Evolutionary conservation across 176 grass and related monocot genomes (phyloP).

Genomic region (Areca catechu): DNA sequence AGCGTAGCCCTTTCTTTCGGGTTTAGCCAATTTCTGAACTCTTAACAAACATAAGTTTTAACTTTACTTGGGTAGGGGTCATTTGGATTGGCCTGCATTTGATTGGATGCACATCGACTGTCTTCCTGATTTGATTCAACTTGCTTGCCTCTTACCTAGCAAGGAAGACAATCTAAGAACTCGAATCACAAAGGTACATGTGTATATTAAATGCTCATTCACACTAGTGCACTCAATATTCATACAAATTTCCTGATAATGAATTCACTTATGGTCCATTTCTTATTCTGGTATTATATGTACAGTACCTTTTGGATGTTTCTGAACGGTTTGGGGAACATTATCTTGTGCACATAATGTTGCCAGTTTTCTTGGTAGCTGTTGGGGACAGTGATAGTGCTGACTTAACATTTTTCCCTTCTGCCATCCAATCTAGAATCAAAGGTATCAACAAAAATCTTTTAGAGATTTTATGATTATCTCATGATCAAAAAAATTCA

Average conservation of each 20-base stretch:
- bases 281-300: slow-evolving; percentile 21
- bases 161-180: slow-evolving; percentile 86
- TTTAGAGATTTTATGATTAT: neutral
- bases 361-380: slow-evolving; percentile 90
- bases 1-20: too few species aligned
- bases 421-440: slow-evolving; percentile 68
- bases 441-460: slow-evolving; percentile 45
- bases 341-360: slow-evolving; percentile 88
- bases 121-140: slow-evolving; percentile 82
- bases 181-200: slow-evolving; percentile 65
- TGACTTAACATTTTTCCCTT: slow-evolving; percentile 85
- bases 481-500: neutral
- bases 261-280: neutral
- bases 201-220: neutral
- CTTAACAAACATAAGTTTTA: neutral
- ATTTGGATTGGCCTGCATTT: slow-evolving; percentile 75
- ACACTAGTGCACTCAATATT: neutral
- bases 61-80: slow-evolving; percentile 39
- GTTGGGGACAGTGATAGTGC: slow-evolving; percentile 78
- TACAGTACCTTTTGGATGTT: slow-evolving; percentile 77
- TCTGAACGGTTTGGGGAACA: slow-evolving; percentile 61
- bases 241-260: too few species aligned
- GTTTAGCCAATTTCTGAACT: too few species aligned
- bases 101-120: slow-evolving; percentile 98
- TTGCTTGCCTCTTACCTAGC: slow-evolving; percentile 68